Conservation (phyloP, 352 stramenopile genomes). For the Pythium coloratum region DNA sequence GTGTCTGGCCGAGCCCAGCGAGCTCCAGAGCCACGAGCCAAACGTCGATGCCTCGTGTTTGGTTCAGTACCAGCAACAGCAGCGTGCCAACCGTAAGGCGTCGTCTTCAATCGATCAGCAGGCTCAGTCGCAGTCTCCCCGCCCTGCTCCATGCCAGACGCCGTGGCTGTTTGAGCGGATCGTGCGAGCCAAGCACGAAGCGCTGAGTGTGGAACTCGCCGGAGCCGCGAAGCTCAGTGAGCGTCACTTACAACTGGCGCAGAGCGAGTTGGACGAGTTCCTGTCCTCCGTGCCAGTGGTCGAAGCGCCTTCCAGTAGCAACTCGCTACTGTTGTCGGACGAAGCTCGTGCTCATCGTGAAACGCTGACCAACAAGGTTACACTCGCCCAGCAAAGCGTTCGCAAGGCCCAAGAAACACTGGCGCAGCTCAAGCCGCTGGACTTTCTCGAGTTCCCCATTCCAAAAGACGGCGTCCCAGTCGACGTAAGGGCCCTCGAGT, state of each 20-base stretch:
- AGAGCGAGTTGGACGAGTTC: slow-evolving; percentile 31
- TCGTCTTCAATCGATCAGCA: background rate
- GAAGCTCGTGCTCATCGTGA: slow-evolving; percentile 29
- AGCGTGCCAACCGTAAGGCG: background rate
- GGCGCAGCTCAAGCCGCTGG: slow-evolving; percentile 35
- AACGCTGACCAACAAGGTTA: slow-evolving; percentile 42
- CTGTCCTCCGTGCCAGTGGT: slow-evolving; percentile 3
- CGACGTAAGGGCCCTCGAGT: slow-evolving; percentile 24
- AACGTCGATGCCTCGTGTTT: slow-evolving; percentile 17
- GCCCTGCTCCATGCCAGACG: background rate
- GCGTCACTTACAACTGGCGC: slow-evolving; percentile 44
- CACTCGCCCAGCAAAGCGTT: slow-evolving; percentile 49
- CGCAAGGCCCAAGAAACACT: slow-evolving; percentile 38
- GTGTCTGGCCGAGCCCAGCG: slow-evolving; percentile 44
- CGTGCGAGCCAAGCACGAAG: slow-evolving; percentile 47
- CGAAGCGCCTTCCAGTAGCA: slow-evolving; percentile 6
- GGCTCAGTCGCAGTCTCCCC: background rate
- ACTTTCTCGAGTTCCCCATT: slow-evolving; percentile 62
- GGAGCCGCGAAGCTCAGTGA: slow-evolving; percentile 38
- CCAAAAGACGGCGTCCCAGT: slow-evolving; percentile 35
- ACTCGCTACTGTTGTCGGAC: background rate
- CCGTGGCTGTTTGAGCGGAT: slow-evolving; percentile 55
- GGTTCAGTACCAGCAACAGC: slow-evolving; percentile 12
- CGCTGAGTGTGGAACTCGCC: slow-evolving; percentile 39
- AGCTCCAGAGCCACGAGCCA: slow-evolving; percentile 34